Base-by-base conservation (phyloP, 441 rosid genomes). In the Macaranga tanarius region DNA sequence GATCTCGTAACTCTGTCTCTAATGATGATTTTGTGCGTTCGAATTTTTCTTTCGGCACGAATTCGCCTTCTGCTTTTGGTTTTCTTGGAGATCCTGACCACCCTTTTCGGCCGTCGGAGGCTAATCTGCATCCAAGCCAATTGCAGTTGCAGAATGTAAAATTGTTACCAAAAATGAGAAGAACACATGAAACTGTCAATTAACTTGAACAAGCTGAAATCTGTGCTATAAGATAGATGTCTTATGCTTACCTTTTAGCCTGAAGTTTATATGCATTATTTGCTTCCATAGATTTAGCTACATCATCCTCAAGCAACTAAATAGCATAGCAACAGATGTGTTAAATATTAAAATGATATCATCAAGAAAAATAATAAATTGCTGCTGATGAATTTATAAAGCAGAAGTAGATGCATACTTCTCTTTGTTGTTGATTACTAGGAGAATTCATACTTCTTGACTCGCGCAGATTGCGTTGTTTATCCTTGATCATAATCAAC, bases 1-100 rank as follows among this genome's bases (percentile, higher is more conserved):
- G 73, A 55, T 89, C 90, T 66, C 38, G 81, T 47, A 87, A 59
- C 79, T 89, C 90, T 12, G 83, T 22, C 79, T 87, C 87, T 13
- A 82, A 70, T 22, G 82, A 73, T 60, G 89, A 83, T 75, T 80
- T 85, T 44, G 88, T 75, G 17, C 81, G 76, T 69, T 86, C 89
- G 1, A 76, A 83, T 51, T 74, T 84, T 76, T 84, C 89, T 76
- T 77, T 85, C 2, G 81, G 45, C 65, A 83, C 85, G 38, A 79
- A 72, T 74, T 86, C 86, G 48, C 76, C 76, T 72, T 75, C 85
- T 15, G 63, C 69, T 52, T 77, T 42, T 40, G 81, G 60, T 78
- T 73, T 87, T 73, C 80, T 82, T 16, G 83, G 77, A 22, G 83
- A 70, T 64, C 77, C 82, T 51, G 68, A 28, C 16, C 59, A 58